Evolutionary conservation across 1,284 basidiomycete species (phyloP), one percentile per base, ranked within the genome.

Genomic region (Peniophora sp.): DNA sequence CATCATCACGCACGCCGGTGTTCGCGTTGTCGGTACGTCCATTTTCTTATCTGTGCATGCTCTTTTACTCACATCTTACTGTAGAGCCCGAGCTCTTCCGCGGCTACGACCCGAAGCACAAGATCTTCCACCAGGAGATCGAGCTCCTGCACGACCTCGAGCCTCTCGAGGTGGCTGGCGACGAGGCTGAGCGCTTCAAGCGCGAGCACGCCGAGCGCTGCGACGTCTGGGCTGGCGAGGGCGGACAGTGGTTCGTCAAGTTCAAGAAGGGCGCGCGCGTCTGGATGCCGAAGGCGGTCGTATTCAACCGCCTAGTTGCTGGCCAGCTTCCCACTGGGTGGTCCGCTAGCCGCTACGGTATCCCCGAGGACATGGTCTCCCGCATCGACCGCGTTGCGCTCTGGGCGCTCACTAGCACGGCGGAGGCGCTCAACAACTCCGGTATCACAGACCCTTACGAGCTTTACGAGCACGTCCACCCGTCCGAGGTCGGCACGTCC

Each of bases 401-500:
- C 16, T 98, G 96, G 96, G 90, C 95, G n/a, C 78, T 99, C 49
- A 92, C 94, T 47, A 89, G 83, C 66, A 89, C 92, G 3, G 89
- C 95, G 35, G 97, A 99, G 69, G 96, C 96, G 14, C 83, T 99
- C 60, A 92, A 96, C 68, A 89, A 88, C 78, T 97, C 97, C 34
- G 97, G 97, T 65, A 89, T 99, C 70, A 95, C 92, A 48, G 97
- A 99, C 67, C 93, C 96, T 1, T 97, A 97, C 64, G 94, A 97
- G 68, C 73, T 97, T 2, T 98, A 98, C 78, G 87, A 98, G 71
- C 79, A 97, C 67, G 81, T 99, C 61, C 96, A 99, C 69, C 95
- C 96, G 6, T 93, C 93, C 9, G 92, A 98, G 64, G 89, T 99
- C 58, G 94, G 94, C 56, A 90, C 92, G 2, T 83, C 86, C 53